Evolutionary conservation across 1,284 basidiomycete genomes (phyloP).

Genomic region (Sanghuangporus weigelae): DNA sequence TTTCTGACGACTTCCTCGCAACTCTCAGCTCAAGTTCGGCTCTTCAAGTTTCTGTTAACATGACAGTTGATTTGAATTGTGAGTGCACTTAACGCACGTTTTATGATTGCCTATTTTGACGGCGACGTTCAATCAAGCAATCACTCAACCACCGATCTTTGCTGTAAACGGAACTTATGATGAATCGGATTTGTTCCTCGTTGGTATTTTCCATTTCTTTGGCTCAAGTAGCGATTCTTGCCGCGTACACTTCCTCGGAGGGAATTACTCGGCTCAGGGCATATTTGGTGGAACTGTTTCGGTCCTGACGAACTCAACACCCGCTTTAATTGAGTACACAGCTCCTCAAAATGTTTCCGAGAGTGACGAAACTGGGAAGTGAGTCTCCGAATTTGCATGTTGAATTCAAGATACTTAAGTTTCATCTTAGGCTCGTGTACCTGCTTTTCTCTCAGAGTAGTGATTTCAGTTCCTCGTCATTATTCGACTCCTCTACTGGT

Average conservation of each 20-base stretch:
- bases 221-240: neutral
- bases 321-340: conserved; percentile 14
- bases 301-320: conserved; percentile 14
- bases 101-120: neutral
- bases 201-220: conserved; percentile 13
- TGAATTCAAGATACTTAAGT: neutral
- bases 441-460: conserved; percentile 8
- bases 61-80: conserved; percentile 6
- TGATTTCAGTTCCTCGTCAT: neutral
- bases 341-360: neutral
- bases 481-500: neutral
- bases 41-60: conserved; percentile 7
- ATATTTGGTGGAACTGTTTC: conserved; percentile 1
- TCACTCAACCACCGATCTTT: conserved; percentile 3
- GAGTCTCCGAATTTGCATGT: neutral
- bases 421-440: conserved; percentile 6
- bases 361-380: conserved; percentile 1
- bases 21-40: neutral
- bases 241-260: neutral
- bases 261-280: conserved; percentile 11
- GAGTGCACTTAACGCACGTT: neutral
- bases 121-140: neutral
- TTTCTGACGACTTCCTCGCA: neutral
- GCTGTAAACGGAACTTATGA: conserved; percentile 11
- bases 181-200: conserved; percentile 1